phyloP scores from a whole-genome alignment of 108 stramenopile species.

The Stephanodiscus triporus region DNA sequence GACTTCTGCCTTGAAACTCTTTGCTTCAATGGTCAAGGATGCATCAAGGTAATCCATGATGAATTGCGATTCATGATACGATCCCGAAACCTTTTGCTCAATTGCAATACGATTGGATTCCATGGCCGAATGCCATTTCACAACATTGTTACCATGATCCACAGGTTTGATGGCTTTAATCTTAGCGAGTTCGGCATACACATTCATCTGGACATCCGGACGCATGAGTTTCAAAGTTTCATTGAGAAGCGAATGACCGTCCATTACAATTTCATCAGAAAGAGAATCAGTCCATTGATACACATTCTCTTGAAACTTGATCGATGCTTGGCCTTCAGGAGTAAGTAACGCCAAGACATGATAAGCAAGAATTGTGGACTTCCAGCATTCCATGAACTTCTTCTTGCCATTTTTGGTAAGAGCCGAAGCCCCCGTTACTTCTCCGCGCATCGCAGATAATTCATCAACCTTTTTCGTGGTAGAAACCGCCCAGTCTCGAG shows the following conservation, averaged over 20 bases:
- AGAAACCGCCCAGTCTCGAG: background rate
- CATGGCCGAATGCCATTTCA: background rate
- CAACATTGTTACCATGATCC: background rate
- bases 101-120: background rate
- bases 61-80: background rate
- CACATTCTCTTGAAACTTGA: background rate
- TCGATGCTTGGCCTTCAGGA: background rate
- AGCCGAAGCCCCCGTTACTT: too few species aligned
- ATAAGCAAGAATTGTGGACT: too few species aligned
- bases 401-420: too few species aligned
- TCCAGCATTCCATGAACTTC: too few species aligned
- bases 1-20: slow-evolving; percentile 1
- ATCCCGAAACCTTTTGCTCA: background rate
- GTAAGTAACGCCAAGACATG: background rate
- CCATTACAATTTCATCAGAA: background rate
- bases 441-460: too few species aligned
- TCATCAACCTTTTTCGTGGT: too few species aligned
- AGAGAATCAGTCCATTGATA: background rate
- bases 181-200: background rate
- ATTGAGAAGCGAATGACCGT: background rate
- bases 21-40: background rate
- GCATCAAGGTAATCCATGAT: background rate
- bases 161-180: background rate
- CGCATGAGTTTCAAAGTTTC: background rate
- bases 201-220: background rate